These are phyloP conservation scores for Agrocybe chaxingu DNA, from an alignment of 768 basidiomycete species.

Conservation along the genomic window DNA sequence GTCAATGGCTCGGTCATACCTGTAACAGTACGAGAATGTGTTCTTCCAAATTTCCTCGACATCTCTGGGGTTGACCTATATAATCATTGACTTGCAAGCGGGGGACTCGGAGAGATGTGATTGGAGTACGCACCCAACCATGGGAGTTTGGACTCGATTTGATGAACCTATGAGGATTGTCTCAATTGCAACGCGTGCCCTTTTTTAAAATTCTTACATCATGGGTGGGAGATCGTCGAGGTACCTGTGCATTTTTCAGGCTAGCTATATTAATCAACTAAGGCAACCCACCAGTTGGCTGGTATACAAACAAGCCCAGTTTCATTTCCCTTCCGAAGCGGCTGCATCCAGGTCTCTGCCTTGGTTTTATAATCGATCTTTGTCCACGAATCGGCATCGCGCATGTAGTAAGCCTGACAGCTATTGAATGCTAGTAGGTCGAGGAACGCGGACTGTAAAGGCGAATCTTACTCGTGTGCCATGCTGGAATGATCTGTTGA, in stretches of 20 bases:
- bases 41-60: conserved; percentile 78
- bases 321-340: conserved; percentile 56
- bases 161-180: conserved; percentile 51
- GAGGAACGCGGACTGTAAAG: too few relatives aligned
- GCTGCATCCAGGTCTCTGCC: conserved; percentile 74
- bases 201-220: conserved; percentile 42
- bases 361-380: conserved; percentile 63
- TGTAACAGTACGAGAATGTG: conserved; percentile 65
- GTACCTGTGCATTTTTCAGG: conserved; percentile 37
- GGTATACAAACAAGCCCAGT: conserved; percentile 63
- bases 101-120: not conserved
- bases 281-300: conserved; percentile 55
- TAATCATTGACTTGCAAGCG: not conserved
- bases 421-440: conserved; percentile 10
- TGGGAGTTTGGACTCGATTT: conserved; percentile 67
- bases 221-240: conserved; percentile 74
- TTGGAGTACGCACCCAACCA: conserved; percentile 50
- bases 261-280: not conserved
- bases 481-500: conserved; percentile 47
- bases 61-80: conserved; percentile 58
- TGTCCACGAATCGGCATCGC: conserved; percentile 68
- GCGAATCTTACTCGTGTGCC: conserved; percentile 38
- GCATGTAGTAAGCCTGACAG: conserved; percentile 65
- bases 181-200: conserved; percentile 1
- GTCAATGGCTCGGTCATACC: conserved; percentile 27